Evolutionary conservation across 1,284 basidiomycete genomes (phyloP).

Genomic region (Phylloboletellus chloephorus): DNA sequence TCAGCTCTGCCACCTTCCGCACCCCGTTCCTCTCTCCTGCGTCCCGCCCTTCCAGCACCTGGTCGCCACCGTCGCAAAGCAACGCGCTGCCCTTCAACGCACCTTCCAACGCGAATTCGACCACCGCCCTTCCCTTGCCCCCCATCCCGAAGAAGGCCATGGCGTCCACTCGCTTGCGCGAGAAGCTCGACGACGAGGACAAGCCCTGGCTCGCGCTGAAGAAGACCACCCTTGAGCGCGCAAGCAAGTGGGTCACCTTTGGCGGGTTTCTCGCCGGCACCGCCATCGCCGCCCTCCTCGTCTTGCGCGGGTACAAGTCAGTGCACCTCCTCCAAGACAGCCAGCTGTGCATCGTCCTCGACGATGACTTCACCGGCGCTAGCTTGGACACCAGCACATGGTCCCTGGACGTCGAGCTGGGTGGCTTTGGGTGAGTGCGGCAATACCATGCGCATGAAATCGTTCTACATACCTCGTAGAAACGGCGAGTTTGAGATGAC

Average conservation of each 20-base stretch:
- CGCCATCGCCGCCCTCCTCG: slow-evolving; percentile 35
- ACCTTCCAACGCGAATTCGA: slow-evolving; percentile 33
- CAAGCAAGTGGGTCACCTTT: slow-evolving; percentile 44
- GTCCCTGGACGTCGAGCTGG: slow-evolving; percentile 63
- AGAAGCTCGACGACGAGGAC: slow-evolving; percentile 45
- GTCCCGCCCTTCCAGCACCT: slow-evolving; percentile 56
- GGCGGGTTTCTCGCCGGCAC: slow-evolving; percentile 39
- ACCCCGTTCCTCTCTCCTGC: slow-evolving; percentile 63
- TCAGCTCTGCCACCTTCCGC: slow-evolving; percentile 55
- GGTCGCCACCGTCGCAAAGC: slow-evolving; percentile 45
- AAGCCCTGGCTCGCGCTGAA: slow-evolving; percentile 46
- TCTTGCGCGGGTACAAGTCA: slow-evolving; percentile 30
- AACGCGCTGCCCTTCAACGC: slow-evolving; percentile 25
- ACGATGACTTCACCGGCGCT: slow-evolving; percentile 58
- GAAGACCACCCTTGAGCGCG: slow-evolving; percentile 30
- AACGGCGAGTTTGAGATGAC: slow-evolving; percentile 82
- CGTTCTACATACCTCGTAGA: slow-evolving; percentile 30
- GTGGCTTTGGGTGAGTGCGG: slow-evolving; percentile 61
- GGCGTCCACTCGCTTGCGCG: slow-evolving; percentile 42
- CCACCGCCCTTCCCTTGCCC: slow-evolving; percentile 31
- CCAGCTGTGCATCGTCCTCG: slow-evolving; percentile 61
- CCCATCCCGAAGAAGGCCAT: slow-evolving; percentile 42
- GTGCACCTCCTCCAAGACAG: slow-evolving; percentile 35
- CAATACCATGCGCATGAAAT: slow-evolving; percentile 1
- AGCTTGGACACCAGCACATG: slow-evolving; percentile 51